Percentiles rank a stretch among this genome's conserved stretches.
Conservation (phyloP, 176 grass and related monocot species). For the Melocanna baccifera region DNA sequence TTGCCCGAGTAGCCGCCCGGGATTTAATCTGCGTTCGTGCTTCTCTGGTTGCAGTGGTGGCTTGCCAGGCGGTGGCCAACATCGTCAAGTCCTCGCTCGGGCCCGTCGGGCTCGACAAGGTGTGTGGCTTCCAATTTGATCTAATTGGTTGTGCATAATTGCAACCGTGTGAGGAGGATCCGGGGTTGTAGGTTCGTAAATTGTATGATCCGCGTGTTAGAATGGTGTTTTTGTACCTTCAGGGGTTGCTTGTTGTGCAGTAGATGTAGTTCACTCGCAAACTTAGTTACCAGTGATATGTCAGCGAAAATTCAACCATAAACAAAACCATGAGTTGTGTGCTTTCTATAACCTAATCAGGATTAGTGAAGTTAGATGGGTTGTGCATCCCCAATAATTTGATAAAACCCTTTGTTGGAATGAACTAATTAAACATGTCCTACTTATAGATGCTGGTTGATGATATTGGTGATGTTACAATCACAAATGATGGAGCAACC, state of each 20-base stretch:
- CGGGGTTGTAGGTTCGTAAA: not conserved
- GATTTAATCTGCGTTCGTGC: constrained; percentile 5
- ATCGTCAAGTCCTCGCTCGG: constrained; percentile 91
- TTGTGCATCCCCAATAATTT: not conserved
- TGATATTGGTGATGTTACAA: constrained; percentile 95
- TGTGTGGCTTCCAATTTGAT: constrained; percentile 9
- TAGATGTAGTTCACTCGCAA: not conserved
- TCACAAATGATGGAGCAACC: constrained; percentile 93
- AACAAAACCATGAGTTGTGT: not conserved
- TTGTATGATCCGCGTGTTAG: not conserved
- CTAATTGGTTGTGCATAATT: not conserved
- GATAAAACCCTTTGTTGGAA: not conserved
- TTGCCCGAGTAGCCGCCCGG: not conserved
- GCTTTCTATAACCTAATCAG: not conserved
- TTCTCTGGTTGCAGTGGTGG: constrained; percentile 52
- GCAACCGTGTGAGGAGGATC: not conserved
- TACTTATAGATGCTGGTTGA: constrained; percentile 75
- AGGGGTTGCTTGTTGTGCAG: not conserved
- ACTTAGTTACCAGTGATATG: not conserved
- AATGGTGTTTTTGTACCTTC: not conserved
- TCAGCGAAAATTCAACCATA: not conserved
- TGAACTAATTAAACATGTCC: constrained; percentile 24
- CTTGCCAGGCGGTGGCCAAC: constrained; percentile 87
- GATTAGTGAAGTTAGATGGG: not conserved
- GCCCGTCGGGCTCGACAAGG: constrained; percentile 92